Percentiles rank a stretch among this genome's conserved stretches.
These are phyloP conservation scores for Uronychia binucleata DNA, from an alignment of 73 alveolate species.

Conservation along the genomic window DNA sequence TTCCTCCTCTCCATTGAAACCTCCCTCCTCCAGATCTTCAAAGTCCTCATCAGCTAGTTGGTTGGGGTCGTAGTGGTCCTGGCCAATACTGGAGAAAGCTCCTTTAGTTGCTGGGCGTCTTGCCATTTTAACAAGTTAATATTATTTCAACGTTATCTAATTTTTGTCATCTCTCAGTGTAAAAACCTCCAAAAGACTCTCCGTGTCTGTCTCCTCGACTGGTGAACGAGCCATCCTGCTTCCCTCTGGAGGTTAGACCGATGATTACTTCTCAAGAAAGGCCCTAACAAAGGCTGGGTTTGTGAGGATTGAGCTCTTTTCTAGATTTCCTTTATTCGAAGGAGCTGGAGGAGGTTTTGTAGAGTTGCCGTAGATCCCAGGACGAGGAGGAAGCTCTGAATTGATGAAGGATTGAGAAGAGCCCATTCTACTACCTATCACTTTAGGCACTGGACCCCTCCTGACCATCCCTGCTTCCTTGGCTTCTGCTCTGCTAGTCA, in stretches of 20 bases:
- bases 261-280: background rate
- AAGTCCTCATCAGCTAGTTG: conserved; percentile 29
- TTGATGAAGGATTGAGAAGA: background rate
- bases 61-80: conserved; percentile 6
- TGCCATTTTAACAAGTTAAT: background rate
- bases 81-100: conserved; percentile 8
- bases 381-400: too few species aligned
- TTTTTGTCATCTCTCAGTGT: background rate
- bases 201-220: too few species aligned
- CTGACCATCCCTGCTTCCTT: background rate
- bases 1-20: conserved; percentile 9
- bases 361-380: too few species aligned
- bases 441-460: background rate
- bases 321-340: too few species aligned
- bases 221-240: too few species aligned
- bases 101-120: conserved; percentile 41
- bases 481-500: background rate
- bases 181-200: too few species aligned
- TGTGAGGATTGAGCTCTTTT: too few species aligned
- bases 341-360: too few species aligned
- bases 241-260: background rate
- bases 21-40: background rate
- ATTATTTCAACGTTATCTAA: too few species aligned
- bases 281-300: background rate
- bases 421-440: background rate